Percentiles rank a stretch among this genome's conserved stretches.
These are phyloP conservation scores for Gnomoniopsis smithogilvyi DNA, from an alignment of 2,329 filamentous ascomycete genomes.

Conservation along the genomic window DNA sequence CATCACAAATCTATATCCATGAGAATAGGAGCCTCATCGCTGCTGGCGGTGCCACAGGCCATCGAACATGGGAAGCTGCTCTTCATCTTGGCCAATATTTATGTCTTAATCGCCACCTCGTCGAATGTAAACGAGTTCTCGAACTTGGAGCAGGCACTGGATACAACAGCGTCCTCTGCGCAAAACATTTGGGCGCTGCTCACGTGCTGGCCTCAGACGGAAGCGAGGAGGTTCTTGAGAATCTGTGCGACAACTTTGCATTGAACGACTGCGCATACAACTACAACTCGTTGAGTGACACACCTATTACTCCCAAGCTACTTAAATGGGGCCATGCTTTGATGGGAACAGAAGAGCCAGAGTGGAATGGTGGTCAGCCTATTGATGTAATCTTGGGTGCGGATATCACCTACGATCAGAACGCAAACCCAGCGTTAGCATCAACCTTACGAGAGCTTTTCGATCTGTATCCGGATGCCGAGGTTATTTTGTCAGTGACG, in stretches of 20 bases:
- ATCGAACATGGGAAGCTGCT: constrained; percentile 79
- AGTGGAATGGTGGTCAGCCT: constrained; percentile 43
- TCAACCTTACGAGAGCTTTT: constrained; percentile 63
- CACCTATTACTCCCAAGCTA: constrained; percentile 46
- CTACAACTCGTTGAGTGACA: constrained; percentile 27
- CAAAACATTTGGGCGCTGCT: constrained; percentile 58
- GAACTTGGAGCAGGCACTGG: constrained; percentile 77
- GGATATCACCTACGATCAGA: constrained; percentile 73
- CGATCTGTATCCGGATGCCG: constrained; percentile 48
- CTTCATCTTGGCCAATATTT: constrained; percentile 71
- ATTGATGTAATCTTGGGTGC: constrained; percentile 70
- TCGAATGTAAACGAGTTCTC: constrained; percentile 57
- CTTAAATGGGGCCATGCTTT: constrained; percentile 64
- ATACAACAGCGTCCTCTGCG: constrained; percentile 70
- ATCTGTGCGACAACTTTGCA: constrained; percentile 64
- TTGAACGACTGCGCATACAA: constrained; percentile 58
- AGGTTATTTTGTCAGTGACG: constrained; percentile 66
- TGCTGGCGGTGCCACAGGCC: constrained; percentile 69
- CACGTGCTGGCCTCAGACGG: constrained; percentile 71
- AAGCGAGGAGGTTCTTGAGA: constrained; percentile 67
- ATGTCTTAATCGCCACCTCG: constrained; percentile 40
- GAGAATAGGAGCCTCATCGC: constrained; percentile 69
- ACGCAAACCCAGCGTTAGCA: constrained; percentile 60
- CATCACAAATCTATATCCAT: constrained; percentile 54
- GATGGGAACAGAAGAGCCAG: constrained; percentile 53